These are phyloP conservation scores for Zalaria sp. DNA, from an alignment of 2,329 filamentous ascomycete species.

Conservation along the genomic window DNA sequence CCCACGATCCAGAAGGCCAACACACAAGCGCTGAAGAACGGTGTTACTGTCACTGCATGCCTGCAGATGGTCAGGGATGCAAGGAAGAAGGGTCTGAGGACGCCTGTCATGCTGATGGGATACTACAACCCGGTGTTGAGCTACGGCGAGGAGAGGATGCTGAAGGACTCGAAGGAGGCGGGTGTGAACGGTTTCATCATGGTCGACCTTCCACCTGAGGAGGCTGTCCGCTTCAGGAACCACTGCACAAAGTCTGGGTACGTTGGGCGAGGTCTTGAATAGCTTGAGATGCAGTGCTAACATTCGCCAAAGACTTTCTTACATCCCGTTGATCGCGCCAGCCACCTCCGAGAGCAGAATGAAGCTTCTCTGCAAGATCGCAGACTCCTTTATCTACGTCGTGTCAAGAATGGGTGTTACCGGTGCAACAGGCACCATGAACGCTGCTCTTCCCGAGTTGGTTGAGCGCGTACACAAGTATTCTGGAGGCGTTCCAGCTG, in stretches of 20 bases:
- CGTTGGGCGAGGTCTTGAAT: constrained; percentile 17
- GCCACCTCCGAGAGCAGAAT: constrained; percentile 85
- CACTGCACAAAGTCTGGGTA: constrained; percentile 65
- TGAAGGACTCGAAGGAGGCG: constrained; percentile 69
- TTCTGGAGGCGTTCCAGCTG: constrained; percentile 78
- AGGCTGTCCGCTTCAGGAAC: constrained; percentile 82
- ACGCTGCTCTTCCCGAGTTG: constrained; percentile 66
- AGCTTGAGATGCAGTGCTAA: background rate
- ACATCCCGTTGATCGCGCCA: constrained; percentile 92
- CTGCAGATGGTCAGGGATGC: constrained; percentile 76
- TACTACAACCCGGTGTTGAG: constrained; percentile 95
- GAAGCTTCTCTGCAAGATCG: constrained; percentile 90
- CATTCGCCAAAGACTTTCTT: constrained; percentile 52
- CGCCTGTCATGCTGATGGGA: constrained; percentile 88
- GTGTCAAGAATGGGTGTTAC: constrained; percentile 96
- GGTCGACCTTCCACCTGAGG: constrained; percentile 88
- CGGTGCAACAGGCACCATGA: constrained; percentile 72
- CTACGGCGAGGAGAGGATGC: constrained; percentile 83
- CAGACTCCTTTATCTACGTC: constrained; percentile 97
- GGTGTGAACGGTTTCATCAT: constrained; percentile 95
- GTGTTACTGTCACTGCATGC: constrained; percentile 66
- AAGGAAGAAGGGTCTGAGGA: constrained; percentile 59
- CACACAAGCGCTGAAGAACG: constrained; percentile 74
- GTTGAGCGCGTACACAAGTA: constrained; percentile 79
- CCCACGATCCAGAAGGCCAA: constrained; percentile 95